These are phyloP conservation scores for Dendrobium chrysotoxum DNA, from an alignment of 106 monocot species.

Conservation along the genomic window DNA sequence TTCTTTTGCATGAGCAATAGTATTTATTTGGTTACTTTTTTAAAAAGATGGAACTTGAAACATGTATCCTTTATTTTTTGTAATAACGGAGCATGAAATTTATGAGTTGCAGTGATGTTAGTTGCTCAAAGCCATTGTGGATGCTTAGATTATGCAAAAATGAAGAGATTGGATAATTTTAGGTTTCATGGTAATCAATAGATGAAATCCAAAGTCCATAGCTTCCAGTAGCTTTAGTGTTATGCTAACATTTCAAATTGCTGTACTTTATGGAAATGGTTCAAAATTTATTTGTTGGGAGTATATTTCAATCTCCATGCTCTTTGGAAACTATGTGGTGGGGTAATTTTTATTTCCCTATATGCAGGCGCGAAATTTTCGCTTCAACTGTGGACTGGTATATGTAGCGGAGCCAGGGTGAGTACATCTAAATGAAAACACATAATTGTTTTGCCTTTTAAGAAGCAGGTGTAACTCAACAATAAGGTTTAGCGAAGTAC, in stretches of 20 bases:
- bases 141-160: too few species aligned
- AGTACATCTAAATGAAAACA: conserved; percentile 8
- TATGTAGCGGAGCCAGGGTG: conserved; percentile 93
- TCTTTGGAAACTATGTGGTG: neutral
- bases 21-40: neutral
- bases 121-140: neutral
- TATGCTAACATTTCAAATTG: neutral
- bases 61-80: neutral
- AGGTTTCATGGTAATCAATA: neutral
- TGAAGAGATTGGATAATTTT: too few species aligned
- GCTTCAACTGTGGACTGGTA: conserved; percentile 82
- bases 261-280: neutral
- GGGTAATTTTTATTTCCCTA: neutral
- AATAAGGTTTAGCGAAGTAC: neutral
- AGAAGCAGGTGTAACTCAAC: neutral
- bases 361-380: conserved; percentile 87
- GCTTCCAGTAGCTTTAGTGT: neutral
- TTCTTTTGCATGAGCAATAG: neutral
- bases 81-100: neutral
- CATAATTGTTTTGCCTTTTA: neutral
- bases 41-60: neutral
- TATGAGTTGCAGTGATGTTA: neutral
- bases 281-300: neutral
- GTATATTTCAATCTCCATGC: neutral
- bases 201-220: neutral